Conservation (phyloP, 2,329 filamentous ascomycete genomes). For the Fusarium coicis region DNA sequence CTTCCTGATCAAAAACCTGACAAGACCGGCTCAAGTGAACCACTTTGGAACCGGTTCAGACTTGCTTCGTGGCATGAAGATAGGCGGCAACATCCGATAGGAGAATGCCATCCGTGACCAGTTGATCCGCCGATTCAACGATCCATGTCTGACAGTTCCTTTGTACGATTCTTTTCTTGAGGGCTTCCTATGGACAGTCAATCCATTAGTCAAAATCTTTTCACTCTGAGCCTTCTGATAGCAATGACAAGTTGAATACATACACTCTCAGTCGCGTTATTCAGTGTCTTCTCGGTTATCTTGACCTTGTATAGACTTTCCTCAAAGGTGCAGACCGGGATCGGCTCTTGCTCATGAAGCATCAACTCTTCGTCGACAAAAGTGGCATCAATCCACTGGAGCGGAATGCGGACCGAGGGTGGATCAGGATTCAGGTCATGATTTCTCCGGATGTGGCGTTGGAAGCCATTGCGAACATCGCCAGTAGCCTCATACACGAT, state of each 20-base stretch:
- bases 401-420: rapidly evolving
- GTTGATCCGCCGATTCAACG: not conserved
- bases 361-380: not conserved
- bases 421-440: not conserved
- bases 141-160: conserved; percentile 24
- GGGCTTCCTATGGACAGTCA: rapidly evolving
- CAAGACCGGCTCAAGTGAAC: rapidly evolving
- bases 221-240: too few relatives aligned
- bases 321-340: not conserved
- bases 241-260: rapidly evolving
- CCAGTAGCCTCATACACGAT: not conserved
- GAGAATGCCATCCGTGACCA: not conserved
- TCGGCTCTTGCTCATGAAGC: rapidly evolving
- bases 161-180: not conserved
- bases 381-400: rapidly evolving
- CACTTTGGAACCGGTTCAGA: rapidly evolving
- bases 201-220: rapidly evolving
- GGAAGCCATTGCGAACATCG: not conserved
- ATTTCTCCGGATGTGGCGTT: not conserved
- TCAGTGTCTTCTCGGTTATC: not conserved
- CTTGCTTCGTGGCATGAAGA: not conserved
- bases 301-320: not conserved
- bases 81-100: rapidly evolving
- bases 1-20: rapidly evolving
- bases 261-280: rapidly evolving